Evolutionary conservation across 768 basidiomycete species (phyloP).

Genomic region (Punctularia strigosozonata): DNA sequence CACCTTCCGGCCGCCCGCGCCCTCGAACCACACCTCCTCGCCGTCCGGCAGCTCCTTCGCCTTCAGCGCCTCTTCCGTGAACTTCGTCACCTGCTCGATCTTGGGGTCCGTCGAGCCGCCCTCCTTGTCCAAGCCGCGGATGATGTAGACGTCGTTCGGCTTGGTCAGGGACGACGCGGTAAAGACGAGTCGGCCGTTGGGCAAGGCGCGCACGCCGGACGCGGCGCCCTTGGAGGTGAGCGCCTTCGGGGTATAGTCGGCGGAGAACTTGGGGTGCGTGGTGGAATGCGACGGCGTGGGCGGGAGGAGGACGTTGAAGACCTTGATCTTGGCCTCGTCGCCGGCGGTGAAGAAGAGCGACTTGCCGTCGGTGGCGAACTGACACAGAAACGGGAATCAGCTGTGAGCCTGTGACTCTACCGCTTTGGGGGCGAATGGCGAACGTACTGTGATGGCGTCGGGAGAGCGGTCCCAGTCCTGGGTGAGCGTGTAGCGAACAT

Average conservation of each 20-base stretch:
- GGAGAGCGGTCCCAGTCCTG: slow-evolving; percentile 83
- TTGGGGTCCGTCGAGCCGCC: slow-evolving; percentile 24
- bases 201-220: slow-evolving; percentile 50
- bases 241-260: slow-evolving; percentile 42
- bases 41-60: slow-evolving; percentile 48
- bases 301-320: slow-evolving; percentile 60
- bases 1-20: slow-evolving; percentile 60
- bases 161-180: slow-evolving; percentile 61
- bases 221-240: slow-evolving; percentile 49
- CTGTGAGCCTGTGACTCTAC: not conserved
- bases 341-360: slow-evolving; percentile 67
- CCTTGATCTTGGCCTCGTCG: slow-evolving; percentile 66
- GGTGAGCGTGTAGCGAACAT: slow-evolving; percentile 63
- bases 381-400: not conserved
- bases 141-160: slow-evolving; percentile 71
- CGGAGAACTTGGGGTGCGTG: slow-evolving; percentile 31
- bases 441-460: slow-evolving; percentile 41
- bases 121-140: slow-evolving; percentile 31
- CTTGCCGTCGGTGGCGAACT: slow-evolving; percentile 69
- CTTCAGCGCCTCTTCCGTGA: slow-evolving; percentile 44
- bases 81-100: slow-evolving; percentile 50
- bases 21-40: slow-evolving; percentile 86
- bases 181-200: slow-evolving; percentile 53
- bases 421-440: not conserved
- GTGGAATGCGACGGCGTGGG: slow-evolving; percentile 44